These are phyloP conservation scores for Baeospora myosura DNA, from an alignment of 1,284 basidiomycete species.

Conservation along the genomic window DNA sequence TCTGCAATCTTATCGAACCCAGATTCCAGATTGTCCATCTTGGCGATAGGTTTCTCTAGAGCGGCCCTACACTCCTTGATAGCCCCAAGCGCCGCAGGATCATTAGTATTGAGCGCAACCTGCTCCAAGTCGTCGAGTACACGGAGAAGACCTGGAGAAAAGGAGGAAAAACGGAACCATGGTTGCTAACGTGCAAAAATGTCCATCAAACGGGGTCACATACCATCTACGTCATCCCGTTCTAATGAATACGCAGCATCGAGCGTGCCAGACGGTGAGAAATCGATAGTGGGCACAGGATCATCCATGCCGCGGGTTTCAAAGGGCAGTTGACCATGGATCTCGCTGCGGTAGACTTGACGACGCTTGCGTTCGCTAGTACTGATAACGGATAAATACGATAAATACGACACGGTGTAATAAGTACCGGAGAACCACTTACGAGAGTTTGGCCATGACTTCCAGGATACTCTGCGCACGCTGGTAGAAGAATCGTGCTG, in stretches of 20 bases:
- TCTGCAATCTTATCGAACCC: constrained; percentile 79
- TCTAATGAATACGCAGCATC: constrained; percentile 58
- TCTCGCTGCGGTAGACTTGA: constrained; percentile 70
- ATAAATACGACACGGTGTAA: constrained; percentile 3
- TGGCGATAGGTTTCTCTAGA: constrained; percentile 60
- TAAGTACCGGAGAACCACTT: constrained; percentile 22
- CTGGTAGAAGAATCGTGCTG: constrained; percentile 73
- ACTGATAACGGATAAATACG: constrained; percentile 27
- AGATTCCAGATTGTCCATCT: constrained; percentile 70
- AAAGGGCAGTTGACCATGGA: constrained; percentile 77
- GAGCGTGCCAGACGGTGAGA: constrained; percentile 54
- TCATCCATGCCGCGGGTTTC: constrained; percentile 71
- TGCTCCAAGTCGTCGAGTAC: constrained; percentile 62
- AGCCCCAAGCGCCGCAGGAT: constrained; percentile 42
- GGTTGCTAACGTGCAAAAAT: background rate
- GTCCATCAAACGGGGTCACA: constrained; percentile 15
- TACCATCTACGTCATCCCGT: constrained; percentile 68
- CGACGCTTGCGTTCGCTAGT: constrained; percentile 70
- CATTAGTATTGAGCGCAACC: constrained; percentile 36
- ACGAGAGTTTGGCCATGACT: constrained; percentile 79
- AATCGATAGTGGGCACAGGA: constrained; percentile 68
- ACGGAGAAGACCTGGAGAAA: constrained; percentile 51
- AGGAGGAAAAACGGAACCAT: constrained; percentile 4
- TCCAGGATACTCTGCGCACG: constrained; percentile 73
- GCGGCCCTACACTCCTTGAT: constrained; percentile 53